A percentile compares a stretch with the other conserved stretches of the same genome.
Conservation (phyloP, 192 early-diverging fungal genomes). For the Martensiomyces pterosporus region DNA sequence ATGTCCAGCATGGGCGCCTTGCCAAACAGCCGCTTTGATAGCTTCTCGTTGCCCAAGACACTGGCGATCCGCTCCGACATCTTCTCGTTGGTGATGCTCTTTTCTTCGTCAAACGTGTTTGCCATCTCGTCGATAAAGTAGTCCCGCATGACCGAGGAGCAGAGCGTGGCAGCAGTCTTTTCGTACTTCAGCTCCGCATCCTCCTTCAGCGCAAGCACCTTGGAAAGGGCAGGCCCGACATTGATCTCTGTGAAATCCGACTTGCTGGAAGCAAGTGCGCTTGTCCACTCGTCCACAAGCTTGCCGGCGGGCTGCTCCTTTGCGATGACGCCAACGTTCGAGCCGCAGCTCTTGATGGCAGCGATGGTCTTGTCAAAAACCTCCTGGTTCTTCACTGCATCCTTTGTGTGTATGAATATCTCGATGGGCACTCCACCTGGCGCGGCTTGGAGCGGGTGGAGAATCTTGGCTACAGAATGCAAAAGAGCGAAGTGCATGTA, state of each 20-base stretch:
- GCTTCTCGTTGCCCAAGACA: slow-evolving; percentile 63
- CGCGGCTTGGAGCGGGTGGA: slow-evolving; percentile 52
- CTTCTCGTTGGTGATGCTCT: slow-evolving; percentile 78
- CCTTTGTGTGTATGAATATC: slow-evolving; percentile 74
- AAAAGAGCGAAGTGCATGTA: no score
- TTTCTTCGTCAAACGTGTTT: slow-evolving; percentile 81
- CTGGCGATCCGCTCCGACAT: slow-evolving; percentile 71
- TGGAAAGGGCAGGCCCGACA: slow-evolving; percentile 64
- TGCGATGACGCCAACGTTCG: slow-evolving; percentile 64
- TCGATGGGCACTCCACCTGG: slow-evolving; percentile 62
- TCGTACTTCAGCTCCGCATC: slow-evolving; percentile 78
- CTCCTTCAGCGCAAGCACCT: slow-evolving; percentile 82
- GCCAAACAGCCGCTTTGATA: slow-evolving; percentile 61
- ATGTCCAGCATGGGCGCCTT: slow-evolving; percentile 66
- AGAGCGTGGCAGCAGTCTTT: slow-evolving; percentile 67
- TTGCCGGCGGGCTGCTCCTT: slow-evolving; percentile 77
- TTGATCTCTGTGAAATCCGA: slow-evolving; percentile 65
- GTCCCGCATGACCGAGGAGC: slow-evolving; percentile 75
- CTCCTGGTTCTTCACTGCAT: slow-evolving; percentile 64
- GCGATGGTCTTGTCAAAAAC: slow-evolving; percentile 59
- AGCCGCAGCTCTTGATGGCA: slow-evolving; percentile 33
- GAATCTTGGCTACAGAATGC: slow-evolving; percentile 54
- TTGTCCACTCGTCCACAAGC: slow-evolving; percentile 75
- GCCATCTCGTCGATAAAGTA: slow-evolving; percentile 85
- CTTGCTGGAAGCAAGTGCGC: slow-evolving; percentile 51